Base-by-base conservation (phyloP, 495 filamentous ascomycete genomes). In the Letharia columbiana region DNA sequence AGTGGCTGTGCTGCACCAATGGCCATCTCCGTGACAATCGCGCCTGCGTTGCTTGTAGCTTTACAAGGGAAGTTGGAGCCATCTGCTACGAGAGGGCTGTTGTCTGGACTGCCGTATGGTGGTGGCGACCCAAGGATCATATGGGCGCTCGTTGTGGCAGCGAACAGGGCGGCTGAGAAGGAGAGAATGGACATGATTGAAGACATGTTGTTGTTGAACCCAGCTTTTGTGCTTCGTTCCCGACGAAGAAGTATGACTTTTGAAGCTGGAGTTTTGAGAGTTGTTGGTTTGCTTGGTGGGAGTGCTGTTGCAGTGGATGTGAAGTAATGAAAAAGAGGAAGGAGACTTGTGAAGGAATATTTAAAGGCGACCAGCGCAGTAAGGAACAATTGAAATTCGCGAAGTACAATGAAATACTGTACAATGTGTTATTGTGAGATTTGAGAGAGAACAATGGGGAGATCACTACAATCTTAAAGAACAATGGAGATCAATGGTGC, bases 61-160 rank as follows among this genome's bases (percentile, higher is more conserved):
- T 94, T 89, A 83, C 93, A 97, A 0, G 93, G 92, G 73, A 86
- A 98, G 75, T 96, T 81, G 45, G 72, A 77, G 20, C 89, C 89
- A 41, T 78, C 71, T 0, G 75, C 78, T 5, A 66, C 67, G n/a
- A 95, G 78, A 18, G 94, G 91, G 7, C 80, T 77, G 70, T 84
- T 87, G 72, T 82, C 81, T 47, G 84, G 79, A 4, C 68, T 71
- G 66, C 77, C 77, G 67, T 83, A 96, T 2, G 92, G 91, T 42
- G 81, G 77, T 0, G 93, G 92, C 9, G 69, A 77, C 50, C 69
- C 76, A 84, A 96, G 87, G 39, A 82, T 77, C 80, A 95, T 87
- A 73, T 98, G 93, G 11, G 85, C 85, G 15, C 77, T 75, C 68
- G 78, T 80, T 18, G 79, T 66, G 63, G 75, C 72, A 33, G 81